These are phyloP conservation scores for Tuber aestivum DNA, from an alignment of 495 filamentous ascomycete species.

Conservation along the genomic window DNA sequence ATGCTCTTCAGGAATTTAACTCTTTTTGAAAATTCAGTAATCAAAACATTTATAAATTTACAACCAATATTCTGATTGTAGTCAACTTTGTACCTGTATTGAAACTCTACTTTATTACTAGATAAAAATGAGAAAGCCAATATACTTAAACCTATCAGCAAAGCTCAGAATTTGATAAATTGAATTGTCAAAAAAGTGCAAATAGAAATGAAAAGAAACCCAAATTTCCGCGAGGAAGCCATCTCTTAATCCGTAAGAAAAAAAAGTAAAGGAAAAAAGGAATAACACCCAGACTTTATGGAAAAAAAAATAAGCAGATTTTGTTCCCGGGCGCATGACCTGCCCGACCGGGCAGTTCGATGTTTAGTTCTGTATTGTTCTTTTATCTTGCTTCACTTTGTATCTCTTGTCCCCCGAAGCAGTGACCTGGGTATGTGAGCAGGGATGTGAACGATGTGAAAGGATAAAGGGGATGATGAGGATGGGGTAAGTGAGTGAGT, in stretches of 20 bases:
- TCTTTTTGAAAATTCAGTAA: no score
- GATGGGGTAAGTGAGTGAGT: neutral
- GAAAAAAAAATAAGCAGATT: neutral
- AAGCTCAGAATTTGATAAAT: no score
- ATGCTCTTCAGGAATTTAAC: no score
- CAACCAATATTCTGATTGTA: no score
- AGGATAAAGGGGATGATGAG: neutral
- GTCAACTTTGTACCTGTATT: no score
- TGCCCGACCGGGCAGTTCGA: neutral
- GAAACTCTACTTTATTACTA: no score
- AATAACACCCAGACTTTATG: slow-evolving; percentile 1
- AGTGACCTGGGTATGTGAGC: neutral
- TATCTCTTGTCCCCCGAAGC: neutral
- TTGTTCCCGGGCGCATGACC: neutral
- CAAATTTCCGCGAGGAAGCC: slow-evolving; percentile 4
- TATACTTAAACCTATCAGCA: no score
- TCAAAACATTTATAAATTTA: no score
- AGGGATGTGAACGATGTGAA: neutral
- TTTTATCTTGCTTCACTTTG: neutral
- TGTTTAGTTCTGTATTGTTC: neutral
- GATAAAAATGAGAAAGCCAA: no score
- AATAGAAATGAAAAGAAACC: neutral
- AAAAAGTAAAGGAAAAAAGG: neutral
- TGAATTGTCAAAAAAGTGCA: neutral
- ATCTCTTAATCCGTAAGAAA: neutral